These are phyloP conservation scores for Coniochaeta sp. DNA, from an alignment of 2,329 filamentous ascomycete species.

Conservation along the genomic window DNA sequence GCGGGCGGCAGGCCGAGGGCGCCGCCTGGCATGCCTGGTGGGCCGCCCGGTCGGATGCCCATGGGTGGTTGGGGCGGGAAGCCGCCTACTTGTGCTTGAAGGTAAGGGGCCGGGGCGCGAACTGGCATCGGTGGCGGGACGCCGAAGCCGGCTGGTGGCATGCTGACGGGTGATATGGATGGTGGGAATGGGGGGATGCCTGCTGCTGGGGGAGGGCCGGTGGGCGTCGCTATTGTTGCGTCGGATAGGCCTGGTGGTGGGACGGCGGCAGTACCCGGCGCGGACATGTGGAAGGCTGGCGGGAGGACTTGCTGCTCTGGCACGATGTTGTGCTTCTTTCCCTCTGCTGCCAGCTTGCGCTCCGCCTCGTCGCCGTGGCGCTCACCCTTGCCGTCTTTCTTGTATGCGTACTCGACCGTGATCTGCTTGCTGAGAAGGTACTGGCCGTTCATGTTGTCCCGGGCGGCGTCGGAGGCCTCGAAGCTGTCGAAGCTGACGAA, in stretches of 20 bases:
- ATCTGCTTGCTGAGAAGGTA: conserved; percentile 97
- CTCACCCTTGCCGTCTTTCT: conserved; percentile 97
- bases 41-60: not conserved
- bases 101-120: not conserved
- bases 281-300: conserved; percentile 56
- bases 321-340: conserved; percentile 88
- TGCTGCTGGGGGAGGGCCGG: not conserved
- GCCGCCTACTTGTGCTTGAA: not conserved
- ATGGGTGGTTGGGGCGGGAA: not conserved
- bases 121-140: conserved; percentile 11
- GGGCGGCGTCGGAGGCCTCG: conserved; percentile 85
- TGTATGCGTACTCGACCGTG: conserved; percentile 96
- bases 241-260: conserved; percentile 4
- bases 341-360: conserved; percentile 81
- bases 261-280: conserved; percentile 15
- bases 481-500: conserved; percentile 93
- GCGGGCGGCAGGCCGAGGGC: conserved; percentile 35
- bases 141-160: conserved; percentile 1
- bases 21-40: conserved; percentile 11
- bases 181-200: conserved; percentile 4
- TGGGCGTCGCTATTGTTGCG: not conserved
- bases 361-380: conserved; percentile 92
- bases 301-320: conserved; percentile 72
- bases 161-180: conserved; percentile 7
- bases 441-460: conserved; percentile 89